Evolutionary conservation across 768 basidiomycete genomes (phyloP).

Genomic region (Lactifluus echinatus): DNA sequence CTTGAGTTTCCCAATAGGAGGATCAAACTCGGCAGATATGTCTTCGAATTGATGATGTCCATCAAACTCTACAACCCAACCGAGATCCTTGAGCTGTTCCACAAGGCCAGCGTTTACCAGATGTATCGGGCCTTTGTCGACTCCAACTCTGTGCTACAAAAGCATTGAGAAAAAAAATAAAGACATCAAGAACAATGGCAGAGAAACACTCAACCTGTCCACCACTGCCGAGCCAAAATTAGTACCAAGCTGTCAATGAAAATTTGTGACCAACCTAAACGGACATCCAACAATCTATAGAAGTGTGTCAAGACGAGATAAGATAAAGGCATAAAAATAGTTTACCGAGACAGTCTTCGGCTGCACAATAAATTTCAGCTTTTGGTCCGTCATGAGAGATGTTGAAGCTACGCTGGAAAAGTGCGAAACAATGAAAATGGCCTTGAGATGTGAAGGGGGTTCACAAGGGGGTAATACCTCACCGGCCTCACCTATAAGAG

Average conservation of each 20-base stretch:
- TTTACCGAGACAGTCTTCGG: constrained; percentile 71
- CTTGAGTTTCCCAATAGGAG: constrained; percentile 83
- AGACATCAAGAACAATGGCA: constrained; percentile 7
- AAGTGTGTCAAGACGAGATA: constrained; percentile 6
- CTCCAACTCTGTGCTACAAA: constrained; percentile 61
- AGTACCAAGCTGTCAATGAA: neutral
- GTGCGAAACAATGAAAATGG: neutral
- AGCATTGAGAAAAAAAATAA: constrained; percentile 11
- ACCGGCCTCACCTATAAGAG: neutral
- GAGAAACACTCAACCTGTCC: constrained; percentile 44
- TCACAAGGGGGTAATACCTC: neutral
- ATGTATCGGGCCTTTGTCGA: constrained; percentile 82
- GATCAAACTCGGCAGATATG: constrained; percentile 52
- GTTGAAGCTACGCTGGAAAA: neutral
- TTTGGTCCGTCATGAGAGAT: neutral
- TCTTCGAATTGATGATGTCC: constrained; percentile 87
- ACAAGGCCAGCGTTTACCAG: constrained; percentile 83
- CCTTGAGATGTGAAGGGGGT: neutral
- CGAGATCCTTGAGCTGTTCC: constrained; percentile 64
- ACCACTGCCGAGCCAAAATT: constrained; percentile 35
- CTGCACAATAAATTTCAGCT: constrained; percentile 43
- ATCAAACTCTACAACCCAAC: constrained; percentile 86
- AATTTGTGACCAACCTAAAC: constrained; percentile 60
- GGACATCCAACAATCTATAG: constrained; percentile 86
- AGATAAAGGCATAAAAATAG: neutral